Base-by-base conservation (phyloP, 305 asterid species). In the Petunia hybrid region DNA sequence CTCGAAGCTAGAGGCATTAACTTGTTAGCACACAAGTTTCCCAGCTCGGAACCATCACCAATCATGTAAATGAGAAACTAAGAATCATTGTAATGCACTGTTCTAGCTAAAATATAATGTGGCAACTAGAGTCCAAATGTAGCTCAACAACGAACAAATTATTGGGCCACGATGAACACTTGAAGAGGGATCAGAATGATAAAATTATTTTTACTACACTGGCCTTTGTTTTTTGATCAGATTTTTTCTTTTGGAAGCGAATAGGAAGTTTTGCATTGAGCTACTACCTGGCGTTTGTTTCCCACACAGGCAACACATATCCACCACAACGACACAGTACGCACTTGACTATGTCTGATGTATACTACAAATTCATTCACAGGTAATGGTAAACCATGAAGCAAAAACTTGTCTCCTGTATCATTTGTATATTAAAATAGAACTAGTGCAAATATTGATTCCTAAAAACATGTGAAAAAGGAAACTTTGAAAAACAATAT, bases 401-500 rank as follows among this genome's bases (percentile, higher is more conserved):
- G 10, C 1, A 36, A 22, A 73, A 73, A 4, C 8, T 5, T 13
- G n/a, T 1, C 36, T 36, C 63, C 63, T 12, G 40, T 61, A 13
- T 78, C 31, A 22, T 35, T 2, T 6, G 16, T 14, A 12, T 31
- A 31, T 4, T 31, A 48, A 70, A n/a, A 45, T 4, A 35, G 40
- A 35, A 8, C 16, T 65, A 38, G 22, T 36, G 43, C 41, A 22
- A 16, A 35, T 16, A 70, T 55, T n/a, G 46, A 10, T 70, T 16
- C 4, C 36, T 8, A 2, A 42, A 40, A 16, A 35, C 64, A 51
- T 14, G 8, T 9, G 48, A 13, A 16, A 51, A 75, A 10, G 3
- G 53, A 13, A 78, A 64, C 81, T 14, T 55, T n/a, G 40, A 4
- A 61, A n/a, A 59, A 77, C 80, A 79, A 76, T 3, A n/a, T 43